Evolutionary conservation across 2,329 filamentous ascomycete genomes (phyloP).

Genomic region (Sarocladiaceae sp.): DNA sequence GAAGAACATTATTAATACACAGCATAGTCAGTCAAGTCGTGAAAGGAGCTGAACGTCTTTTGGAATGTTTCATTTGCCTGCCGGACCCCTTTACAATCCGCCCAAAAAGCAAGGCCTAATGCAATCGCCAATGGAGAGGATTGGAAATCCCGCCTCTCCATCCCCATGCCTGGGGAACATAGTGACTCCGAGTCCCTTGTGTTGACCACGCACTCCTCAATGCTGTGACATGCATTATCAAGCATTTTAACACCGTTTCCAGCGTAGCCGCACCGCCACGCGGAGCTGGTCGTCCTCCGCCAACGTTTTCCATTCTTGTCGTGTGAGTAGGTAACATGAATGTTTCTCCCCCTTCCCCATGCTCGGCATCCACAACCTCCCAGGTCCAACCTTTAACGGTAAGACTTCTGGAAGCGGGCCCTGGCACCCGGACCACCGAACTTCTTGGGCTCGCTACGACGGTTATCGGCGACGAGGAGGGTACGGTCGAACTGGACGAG

Average conservation of each 20-base stretch:
- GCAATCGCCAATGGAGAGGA: constrained; percentile 44
- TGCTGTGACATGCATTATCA: constrained; percentile 14
- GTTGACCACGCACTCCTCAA: constrained; percentile 12
- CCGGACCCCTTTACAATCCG: constrained; percentile 42
- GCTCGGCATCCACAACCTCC: constrained; percentile 2
- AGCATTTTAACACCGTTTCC: background rate
- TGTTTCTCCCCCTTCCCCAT: constrained; percentile 10
- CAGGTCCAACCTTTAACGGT: constrained; percentile 67
- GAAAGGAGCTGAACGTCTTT: constrained; percentile 30
- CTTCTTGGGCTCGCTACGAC: constrained; percentile 99
- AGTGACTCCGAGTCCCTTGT: constrained; percentile 30
- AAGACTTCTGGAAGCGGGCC: constrained; percentile 97
- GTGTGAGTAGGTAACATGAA: background rate
- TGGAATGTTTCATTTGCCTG: constrained; percentile 47
- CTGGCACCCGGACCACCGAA: constrained; percentile 90
- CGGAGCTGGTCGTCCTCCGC: background rate
- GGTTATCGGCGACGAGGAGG: constrained; percentile 98
- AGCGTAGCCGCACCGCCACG: constrained; percentile 6
- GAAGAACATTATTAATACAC: background rate
- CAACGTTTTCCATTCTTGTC: constrained; percentile 19
- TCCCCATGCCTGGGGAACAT: constrained; percentile 33
- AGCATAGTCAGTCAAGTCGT: background rate
- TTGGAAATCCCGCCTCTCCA: constrained; percentile 22
- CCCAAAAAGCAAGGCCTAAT: constrained; percentile 45
- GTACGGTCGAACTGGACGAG: constrained; percentile 95